Evolutionary conservation across 2,329 filamentous ascomycete genomes (phyloP).

Genomic region (Trichoderma atrobrunneum): DNA sequence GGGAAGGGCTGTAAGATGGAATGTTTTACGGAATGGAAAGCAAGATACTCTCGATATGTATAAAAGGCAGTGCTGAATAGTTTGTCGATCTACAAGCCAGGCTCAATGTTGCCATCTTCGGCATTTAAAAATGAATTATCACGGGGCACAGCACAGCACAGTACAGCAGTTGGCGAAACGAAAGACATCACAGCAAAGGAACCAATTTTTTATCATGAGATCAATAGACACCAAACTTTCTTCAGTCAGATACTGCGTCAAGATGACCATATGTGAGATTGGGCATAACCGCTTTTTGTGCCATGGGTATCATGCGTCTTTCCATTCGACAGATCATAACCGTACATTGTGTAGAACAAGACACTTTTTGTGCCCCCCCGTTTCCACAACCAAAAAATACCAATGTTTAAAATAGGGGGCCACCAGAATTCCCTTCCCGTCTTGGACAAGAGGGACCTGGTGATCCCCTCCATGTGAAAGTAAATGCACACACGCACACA

Average conservation of each 20-base stretch:
- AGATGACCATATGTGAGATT: background rate
- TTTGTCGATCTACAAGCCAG: background rate
- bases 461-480: background rate
- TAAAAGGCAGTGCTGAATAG: background rate
- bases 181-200: background rate
- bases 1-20: background rate
- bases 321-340: constrained; percentile 15
- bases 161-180: background rate
- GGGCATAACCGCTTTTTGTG: background rate
- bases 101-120: background rate
- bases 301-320: constrained; percentile 20
- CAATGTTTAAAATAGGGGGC: background rate
- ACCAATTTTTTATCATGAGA: background rate
- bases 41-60: background rate
- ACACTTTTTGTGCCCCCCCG: background rate
- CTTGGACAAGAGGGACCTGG: background rate
- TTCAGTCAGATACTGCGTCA: background rate
- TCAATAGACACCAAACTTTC: background rate
- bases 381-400: background rate
- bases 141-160: background rate
- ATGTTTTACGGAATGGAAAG: background rate
- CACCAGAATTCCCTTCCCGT: background rate
- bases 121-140: background rate
- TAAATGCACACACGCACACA: background rate
- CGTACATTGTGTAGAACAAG: background rate